These are phyloP conservation scores for Mytilinidion resinicola DNA, from an alignment of 495 filamentous ascomycete genomes.

Conservation along the genomic window DNA sequence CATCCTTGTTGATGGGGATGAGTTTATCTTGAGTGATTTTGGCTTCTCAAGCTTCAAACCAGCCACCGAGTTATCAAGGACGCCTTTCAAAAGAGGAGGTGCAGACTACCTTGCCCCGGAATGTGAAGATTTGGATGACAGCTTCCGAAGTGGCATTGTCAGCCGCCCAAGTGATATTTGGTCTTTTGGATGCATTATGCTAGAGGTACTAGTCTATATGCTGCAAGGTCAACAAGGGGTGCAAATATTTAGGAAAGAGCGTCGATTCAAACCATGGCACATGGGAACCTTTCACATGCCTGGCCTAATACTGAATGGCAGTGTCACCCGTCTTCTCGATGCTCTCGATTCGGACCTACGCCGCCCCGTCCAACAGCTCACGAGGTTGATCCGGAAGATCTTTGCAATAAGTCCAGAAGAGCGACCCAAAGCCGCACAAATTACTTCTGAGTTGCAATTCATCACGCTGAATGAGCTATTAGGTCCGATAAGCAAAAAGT, in stretches of 20 bases:
- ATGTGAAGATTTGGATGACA: no score
- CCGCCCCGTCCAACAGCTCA: not conserved
- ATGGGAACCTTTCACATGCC: not conserved
- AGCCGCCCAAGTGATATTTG: conserved; percentile 29
- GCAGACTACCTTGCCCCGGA: conserved; percentile 4
- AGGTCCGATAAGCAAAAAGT: no score
- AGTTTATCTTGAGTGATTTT: conserved; percentile 19
- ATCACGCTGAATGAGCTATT: no score
- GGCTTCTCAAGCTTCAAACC: not conserved
- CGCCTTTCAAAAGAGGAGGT: not conserved
- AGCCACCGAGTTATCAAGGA: not conserved
- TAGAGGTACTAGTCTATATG: conserved; percentile 26
- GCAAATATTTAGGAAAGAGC: not conserved
- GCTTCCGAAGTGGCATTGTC: conserved; percentile 6
- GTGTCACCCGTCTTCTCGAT: not conserved
- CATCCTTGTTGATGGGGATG: conserved; percentile 12
- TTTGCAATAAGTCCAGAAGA: not conserved
- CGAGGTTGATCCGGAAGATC: not conserved
- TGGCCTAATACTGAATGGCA: not conserved
- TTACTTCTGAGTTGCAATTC: not conserved
- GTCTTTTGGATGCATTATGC: conserved; percentile 33
- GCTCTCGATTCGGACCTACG: not conserved
- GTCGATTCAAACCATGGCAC: not conserved
- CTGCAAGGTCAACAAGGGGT: not conserved
- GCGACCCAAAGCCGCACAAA: not conserved